Percentiles rank a stretch among this genome's conserved stretches.
Conservation (phyloP, 495 filamentous ascomycete species). For the Lasiosphaeriaceae sp. region DNA sequence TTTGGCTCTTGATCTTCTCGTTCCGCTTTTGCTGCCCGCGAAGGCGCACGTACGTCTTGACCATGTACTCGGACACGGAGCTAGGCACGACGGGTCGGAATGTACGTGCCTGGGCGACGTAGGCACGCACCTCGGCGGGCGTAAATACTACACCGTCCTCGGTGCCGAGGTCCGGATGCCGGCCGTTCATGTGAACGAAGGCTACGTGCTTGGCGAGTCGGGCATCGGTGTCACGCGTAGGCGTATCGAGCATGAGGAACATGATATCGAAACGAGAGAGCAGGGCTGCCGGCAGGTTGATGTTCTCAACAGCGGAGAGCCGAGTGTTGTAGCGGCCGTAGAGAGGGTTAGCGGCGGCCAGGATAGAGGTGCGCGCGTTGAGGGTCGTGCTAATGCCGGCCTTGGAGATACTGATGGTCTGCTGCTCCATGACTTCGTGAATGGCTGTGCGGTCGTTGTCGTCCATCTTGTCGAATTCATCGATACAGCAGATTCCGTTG, state of each 20-base stretch:
- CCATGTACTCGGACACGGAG: slow-evolving; percentile 87
- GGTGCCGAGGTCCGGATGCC: slow-evolving; percentile 75
- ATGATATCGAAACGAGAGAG: slow-evolving; percentile 96
- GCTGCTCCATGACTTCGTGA: slow-evolving; percentile 99
- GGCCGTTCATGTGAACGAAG: slow-evolving; percentile 95
- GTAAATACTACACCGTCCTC: slow-evolving; percentile 63
- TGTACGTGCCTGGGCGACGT: slow-evolving; percentile 86
- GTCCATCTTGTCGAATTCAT: slow-evolving; percentile 99
- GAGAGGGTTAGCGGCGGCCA: slow-evolving; percentile 96
- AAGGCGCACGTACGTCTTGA: slow-evolving; percentile 91
- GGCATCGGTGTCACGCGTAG: slow-evolving; percentile 80
- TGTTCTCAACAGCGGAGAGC: slow-evolving; percentile 95
- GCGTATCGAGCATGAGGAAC: slow-evolving; percentile 93
- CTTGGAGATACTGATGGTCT: slow-evolving; percentile 98
- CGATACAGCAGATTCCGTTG: slow-evolving; percentile 98
- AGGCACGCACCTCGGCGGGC: slow-evolving; percentile 89
- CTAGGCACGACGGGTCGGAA: slow-evolving; percentile 83
- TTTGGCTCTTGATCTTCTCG: slow-evolving; percentile 72
- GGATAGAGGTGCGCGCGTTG: slow-evolving; percentile 92
- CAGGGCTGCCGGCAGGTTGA: slow-evolving; percentile 92
- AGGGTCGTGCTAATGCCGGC: slow-evolving; percentile 94
- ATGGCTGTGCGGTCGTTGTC: slow-evolving; percentile 94
- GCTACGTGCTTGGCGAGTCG: slow-evolving; percentile 94
- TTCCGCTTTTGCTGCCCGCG: slow-evolving; percentile 83
- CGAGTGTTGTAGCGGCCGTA: slow-evolving; percentile 98